Evolutionary conservation across 2,329 filamentous ascomycete genomes (phyloP), one percentile per base, ranked within the genome.

Genomic region (Lachnellula arida): DNA sequence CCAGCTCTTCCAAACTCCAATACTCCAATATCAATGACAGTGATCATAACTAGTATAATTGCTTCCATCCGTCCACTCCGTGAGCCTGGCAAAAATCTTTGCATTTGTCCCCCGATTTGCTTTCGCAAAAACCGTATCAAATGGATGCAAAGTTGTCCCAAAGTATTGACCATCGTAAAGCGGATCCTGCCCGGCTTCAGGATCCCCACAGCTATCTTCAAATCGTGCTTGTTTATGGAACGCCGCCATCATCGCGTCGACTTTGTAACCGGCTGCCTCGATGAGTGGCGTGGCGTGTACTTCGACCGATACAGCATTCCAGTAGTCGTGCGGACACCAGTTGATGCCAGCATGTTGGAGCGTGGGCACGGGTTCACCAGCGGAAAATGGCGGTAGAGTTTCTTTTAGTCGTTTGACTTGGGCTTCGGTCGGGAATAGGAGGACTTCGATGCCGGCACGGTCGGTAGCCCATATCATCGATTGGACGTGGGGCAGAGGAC

Each of bases 401-500:
- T 25, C 23, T 22, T 49, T 25, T 3, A 46, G 49, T 3, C 40
- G 42, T 19, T 57, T 34, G 12, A 49, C 51, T 12, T 39, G 22
- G 46, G 42, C 5, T 19, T 49, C 35, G 19, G 35, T 28, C 12
- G 60, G 60, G 34, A 51, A 44, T 3, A 63, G 52, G 22, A 63
- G 55, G 22, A 49, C 48, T 35, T 54, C 54, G 34, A 62, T 51
- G 15, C 61, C 61, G 3, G 48, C 34, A 14, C 42, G 32, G 37
- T 64, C 62, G 5, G 57, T 59, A 14, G 62, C 62, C 52, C 59
- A 62, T 51, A 63, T 61, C 61, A 63, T 63, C 46, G 62, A 64
- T 51, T 64, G 60, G n/a, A 64, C 54, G 44, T 64, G 62, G 19
- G 56, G 55, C 23, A n/a, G 35, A 19, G 56, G 52, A 5, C 42